Evolutionary conservation across 164 flowering plant genomes (phyloP).

Genomic region (Tetrastigma voinierianum): DNA sequence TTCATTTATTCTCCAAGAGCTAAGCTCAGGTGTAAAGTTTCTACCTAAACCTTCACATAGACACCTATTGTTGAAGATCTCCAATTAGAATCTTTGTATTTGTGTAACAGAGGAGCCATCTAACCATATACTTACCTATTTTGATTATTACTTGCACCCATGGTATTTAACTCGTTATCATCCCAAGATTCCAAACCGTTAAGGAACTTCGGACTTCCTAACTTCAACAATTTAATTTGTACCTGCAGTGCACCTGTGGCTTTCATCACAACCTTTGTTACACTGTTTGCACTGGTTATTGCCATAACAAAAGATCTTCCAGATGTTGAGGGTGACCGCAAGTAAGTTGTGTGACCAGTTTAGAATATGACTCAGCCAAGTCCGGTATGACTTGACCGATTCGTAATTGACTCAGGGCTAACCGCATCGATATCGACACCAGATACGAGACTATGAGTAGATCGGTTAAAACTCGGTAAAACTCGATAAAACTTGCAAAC

Average conservation of each 20-base stretch:
- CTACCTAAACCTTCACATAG: neutral
- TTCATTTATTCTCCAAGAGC: neutral
- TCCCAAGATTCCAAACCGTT: neutral
- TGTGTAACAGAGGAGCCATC: neutral
- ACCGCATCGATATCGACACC: no score
- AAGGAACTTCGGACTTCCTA: neutral
- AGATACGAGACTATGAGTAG: no score
- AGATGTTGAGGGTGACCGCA: no score
- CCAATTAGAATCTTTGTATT: neutral
- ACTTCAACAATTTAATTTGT: slow-evolving; percentile 6
- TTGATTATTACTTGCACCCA: no score
- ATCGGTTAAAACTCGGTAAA: no score
- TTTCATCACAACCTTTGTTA: slow-evolving; percentile 91
- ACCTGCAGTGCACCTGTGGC: slow-evolving; percentile 84
- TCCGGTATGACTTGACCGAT: no score
- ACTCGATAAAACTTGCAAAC: no score
- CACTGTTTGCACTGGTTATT: slow-evolving; percentile 91
- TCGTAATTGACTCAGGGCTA: no score
- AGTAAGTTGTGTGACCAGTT: no score
- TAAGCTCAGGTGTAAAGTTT: neutral
- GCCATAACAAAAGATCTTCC: slow-evolving; percentile 99
- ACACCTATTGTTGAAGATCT: neutral
- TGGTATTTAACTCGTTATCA: no score
- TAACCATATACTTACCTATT: neutral
- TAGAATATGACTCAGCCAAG: no score